These are phyloP conservation scores for Erythrobasidium yunnanense DNA, from an alignment of 768 basidiomycete genomes.

Conservation along the genomic window DNA sequence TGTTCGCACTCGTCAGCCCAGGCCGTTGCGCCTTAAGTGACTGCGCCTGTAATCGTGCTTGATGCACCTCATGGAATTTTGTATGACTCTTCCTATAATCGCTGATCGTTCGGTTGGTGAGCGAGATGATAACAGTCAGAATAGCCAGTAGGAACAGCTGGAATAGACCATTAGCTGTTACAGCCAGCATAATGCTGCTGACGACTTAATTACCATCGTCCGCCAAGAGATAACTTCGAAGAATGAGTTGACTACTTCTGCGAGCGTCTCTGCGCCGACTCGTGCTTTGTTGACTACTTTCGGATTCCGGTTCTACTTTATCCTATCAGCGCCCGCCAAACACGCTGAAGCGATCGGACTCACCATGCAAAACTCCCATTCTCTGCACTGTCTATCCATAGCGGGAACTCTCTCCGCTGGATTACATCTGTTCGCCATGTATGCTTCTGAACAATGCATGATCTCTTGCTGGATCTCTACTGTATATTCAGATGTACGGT, in stretches of 20 bases:
- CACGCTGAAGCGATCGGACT: no score
- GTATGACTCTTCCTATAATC: background rate
- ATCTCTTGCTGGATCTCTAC: constrained; percentile 91
- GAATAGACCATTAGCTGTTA: background rate
- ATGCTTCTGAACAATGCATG: constrained; percentile 65
- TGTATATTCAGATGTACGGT: constrained; percentile 75
- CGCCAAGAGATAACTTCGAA: constrained; percentile 97
- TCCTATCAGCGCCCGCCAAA: no score
- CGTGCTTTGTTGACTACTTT: constrained; percentile 74
- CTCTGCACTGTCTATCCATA: constrained; percentile 71
- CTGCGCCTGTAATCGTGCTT: background rate
- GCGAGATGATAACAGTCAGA: background rate
- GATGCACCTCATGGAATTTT: background rate
- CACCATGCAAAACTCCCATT: constrained; percentile 59
- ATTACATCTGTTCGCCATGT: constrained; percentile 72
- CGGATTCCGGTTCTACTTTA: constrained; percentile 79
- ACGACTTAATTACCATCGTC: constrained; percentile 54
- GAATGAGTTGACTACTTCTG: constrained; percentile 90
- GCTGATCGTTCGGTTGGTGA: constrained; percentile 14
- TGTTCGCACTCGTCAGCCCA: background rate
- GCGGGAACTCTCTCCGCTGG: constrained; percentile 63
- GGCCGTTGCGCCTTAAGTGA: background rate
- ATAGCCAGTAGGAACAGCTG: constrained; percentile 17
- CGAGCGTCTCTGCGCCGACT: constrained; percentile 86
- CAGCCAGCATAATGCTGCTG: background rate